phyloP scores from a whole-genome alignment of 768 basidiomycete genomes.

The Asterophora lycoperdoides region DNA sequence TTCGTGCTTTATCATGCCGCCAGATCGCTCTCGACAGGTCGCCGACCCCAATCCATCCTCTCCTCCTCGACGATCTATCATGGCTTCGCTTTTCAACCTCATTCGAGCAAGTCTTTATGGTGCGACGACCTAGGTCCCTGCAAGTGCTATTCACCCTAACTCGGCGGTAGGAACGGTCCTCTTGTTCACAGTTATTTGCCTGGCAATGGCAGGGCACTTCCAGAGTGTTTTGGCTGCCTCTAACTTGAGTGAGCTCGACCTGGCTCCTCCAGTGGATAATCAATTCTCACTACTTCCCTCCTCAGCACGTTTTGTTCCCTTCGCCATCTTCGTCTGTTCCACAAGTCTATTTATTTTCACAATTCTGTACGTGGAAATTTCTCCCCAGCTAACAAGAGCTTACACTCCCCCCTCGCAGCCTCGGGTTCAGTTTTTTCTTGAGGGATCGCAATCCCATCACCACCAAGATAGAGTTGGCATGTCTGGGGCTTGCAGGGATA shows the following conservation, averaged over 20 bases:
- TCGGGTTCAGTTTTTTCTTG: conserved; percentile 60
- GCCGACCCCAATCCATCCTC: conserved; percentile 10
- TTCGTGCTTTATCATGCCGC: conserved; percentile 41
- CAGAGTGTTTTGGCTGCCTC: conserved; percentile 65
- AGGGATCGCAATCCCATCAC: conserved; percentile 72
- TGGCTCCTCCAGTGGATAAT: conserved; percentile 1
- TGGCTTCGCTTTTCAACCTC: conserved; percentile 72
- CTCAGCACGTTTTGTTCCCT: conserved; percentile 81
- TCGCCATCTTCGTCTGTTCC: conserved; percentile 76
- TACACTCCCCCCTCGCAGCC: conserved; percentile 32
- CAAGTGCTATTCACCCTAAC: conserved; percentile 4
- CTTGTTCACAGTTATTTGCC: conserved; percentile 72
- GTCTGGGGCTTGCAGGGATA: conserved; percentile 63
- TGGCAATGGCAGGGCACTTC: conserved; percentile 78
- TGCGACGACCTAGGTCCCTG: conserved; percentile 28
- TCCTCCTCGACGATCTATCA: conserved; percentile 36
- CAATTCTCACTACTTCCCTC: conserved; percentile 6
- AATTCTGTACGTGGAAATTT: conserved; percentile 48
- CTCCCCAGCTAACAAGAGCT: not conserved
- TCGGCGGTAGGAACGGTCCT: conserved; percentile 51
- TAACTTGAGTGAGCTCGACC: conserved; percentile 63
- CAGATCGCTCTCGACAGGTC: conserved; percentile 25
- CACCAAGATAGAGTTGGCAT: conserved; percentile 70
- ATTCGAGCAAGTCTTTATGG: conserved; percentile 66
- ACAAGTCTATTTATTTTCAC: conserved; percentile 65